Conservation (phyloP, 257 asterid species). For the Penstemon newberryi region DNA sequence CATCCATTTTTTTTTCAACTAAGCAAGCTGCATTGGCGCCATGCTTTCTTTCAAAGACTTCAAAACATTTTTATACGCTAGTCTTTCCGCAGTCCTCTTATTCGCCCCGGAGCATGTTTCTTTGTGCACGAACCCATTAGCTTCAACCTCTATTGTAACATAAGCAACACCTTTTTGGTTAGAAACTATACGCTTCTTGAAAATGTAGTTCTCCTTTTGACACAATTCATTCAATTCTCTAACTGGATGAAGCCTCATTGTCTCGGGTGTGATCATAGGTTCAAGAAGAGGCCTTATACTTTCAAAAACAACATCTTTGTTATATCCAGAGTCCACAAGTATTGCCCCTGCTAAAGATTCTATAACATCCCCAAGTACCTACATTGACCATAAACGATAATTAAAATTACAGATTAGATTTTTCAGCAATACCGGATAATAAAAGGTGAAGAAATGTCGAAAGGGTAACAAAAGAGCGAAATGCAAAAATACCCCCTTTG, state of each 20-base stretch:
- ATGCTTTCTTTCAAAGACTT: slow-evolving; percentile 35
- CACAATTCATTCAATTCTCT: slow-evolving; percentile 67
- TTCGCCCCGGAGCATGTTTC: slow-evolving; percentile 34
- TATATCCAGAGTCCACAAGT: slow-evolving; percentile 63
- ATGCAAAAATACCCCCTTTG: too few relatives aligned
- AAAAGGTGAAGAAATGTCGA: too few relatives aligned
- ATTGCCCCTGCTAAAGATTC: slow-evolving; percentile 87
- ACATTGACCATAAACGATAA: slow-evolving; percentile 3
- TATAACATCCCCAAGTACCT: slow-evolving; percentile 89
- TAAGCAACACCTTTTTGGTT: slow-evolving; percentile 33
- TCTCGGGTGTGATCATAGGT: slow-evolving; percentile 71
- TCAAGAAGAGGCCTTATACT: slow-evolving; percentile 75
- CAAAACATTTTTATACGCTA: slow-evolving; percentile 57
- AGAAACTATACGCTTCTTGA: slow-evolving; percentile 28
- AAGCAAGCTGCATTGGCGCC: too few relatives aligned
- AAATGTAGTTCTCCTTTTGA: slow-evolving; percentile 38
- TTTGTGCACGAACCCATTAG: slow-evolving; percentile 43
- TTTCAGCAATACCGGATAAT: too few relatives aligned
- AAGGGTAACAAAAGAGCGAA: too few relatives aligned
- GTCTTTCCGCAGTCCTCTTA: slow-evolving; percentile 42
- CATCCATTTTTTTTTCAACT: too few relatives aligned
- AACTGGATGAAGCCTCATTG: slow-evolving; percentile 60
- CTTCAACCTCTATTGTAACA: slow-evolving; percentile 57
- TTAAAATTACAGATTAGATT: neutral
- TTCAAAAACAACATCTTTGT: slow-evolving; percentile 49